Percentiles rank a stretch among this genome's conserved stretches.
Conservation (phyloP, 2,329 filamentous ascomycete species). For the Claviceps quebecensis region DNA sequence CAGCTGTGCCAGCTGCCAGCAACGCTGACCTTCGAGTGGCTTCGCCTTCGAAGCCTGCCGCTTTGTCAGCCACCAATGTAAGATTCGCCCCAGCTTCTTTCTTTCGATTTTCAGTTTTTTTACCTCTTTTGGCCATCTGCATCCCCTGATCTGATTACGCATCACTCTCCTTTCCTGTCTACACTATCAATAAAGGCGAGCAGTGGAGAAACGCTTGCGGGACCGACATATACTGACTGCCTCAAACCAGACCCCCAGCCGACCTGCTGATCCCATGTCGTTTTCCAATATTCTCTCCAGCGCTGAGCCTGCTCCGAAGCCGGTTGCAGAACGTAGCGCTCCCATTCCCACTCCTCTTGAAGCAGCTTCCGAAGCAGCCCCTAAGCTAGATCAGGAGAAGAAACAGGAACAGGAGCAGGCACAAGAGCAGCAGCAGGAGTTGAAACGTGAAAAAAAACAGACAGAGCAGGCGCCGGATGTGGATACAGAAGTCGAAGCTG, state of each 20-base stretch:
- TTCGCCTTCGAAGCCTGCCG: conserved; percentile 24
- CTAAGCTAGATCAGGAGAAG: background rate
- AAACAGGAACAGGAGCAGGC: background rate
- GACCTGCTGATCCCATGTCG: conserved; percentile 79
- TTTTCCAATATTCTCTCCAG: conserved; percentile 89
- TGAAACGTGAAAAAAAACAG: too few species aligned
- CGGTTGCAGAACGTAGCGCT: conserved; percentile 29
- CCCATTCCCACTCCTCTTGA: conserved; percentile 23
- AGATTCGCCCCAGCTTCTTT: conserved; percentile 17
- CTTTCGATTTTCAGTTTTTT: background rate
- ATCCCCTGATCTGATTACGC: background rate
- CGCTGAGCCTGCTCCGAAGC: conserved; percentile 49
- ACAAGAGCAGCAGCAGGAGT: conserved; percentile 4
- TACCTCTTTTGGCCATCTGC: background rate
- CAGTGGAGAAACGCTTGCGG: too few species aligned
- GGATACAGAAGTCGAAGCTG: conserved; percentile 18
- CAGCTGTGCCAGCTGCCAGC: conserved; percentile 21
- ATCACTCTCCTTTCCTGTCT: too few species aligned
- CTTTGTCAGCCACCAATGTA: conserved; percentile 19
- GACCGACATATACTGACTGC: background rate
- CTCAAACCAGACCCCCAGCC: conserved; percentile 46
- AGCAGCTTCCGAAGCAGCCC: conserved; percentile 12
- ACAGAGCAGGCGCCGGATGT: conserved; percentile 6
- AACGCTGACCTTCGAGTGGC: conserved; percentile 27
- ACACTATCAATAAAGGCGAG: too few species aligned